These are phyloP conservation scores for Eucalyptus sp. DNA, from an alignment of 345 rosid species.

Conservation along the genomic window DNA sequence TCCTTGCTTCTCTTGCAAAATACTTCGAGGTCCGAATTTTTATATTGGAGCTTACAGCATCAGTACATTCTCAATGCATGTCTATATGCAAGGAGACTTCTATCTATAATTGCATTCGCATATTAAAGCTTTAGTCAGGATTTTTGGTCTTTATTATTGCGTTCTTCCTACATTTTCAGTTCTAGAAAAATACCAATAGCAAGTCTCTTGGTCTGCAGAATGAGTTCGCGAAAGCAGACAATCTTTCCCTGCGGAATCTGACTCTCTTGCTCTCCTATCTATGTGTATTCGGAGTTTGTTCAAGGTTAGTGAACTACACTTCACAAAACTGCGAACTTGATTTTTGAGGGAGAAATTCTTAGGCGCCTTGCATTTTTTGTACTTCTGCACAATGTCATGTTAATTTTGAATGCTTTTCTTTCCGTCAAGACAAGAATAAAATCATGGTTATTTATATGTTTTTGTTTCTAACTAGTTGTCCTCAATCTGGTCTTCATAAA, in stretches of 20 bases:
- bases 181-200: background rate
- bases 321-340: background rate
- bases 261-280: conserved; percentile 74
- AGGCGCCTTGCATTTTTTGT: background rate
- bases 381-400: background rate
- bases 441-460: background rate
- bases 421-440: background rate
- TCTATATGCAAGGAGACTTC: background rate
- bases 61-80: background rate
- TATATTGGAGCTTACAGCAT: background rate
- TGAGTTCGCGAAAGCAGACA: conserved; percentile 69
- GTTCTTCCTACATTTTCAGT: background rate
- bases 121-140: background rate
- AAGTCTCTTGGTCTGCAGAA: conserved; percentile 28
- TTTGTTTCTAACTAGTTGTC: background rate
- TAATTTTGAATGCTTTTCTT: background rate
- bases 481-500: background rate
- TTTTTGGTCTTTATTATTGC: background rate
- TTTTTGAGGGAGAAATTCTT: background rate
- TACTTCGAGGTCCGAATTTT: conserved; percentile 47
- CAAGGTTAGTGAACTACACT: conserved; percentile 36
- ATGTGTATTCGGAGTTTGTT: conserved; percentile 74
- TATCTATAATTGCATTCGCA: background rate
- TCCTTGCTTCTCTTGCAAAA: conserved; percentile 69
- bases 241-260: conserved; percentile 67